phyloP scores from a whole-genome alignment of 768 basidiomycete genomes.

The Lentinula lateritia region DNA sequence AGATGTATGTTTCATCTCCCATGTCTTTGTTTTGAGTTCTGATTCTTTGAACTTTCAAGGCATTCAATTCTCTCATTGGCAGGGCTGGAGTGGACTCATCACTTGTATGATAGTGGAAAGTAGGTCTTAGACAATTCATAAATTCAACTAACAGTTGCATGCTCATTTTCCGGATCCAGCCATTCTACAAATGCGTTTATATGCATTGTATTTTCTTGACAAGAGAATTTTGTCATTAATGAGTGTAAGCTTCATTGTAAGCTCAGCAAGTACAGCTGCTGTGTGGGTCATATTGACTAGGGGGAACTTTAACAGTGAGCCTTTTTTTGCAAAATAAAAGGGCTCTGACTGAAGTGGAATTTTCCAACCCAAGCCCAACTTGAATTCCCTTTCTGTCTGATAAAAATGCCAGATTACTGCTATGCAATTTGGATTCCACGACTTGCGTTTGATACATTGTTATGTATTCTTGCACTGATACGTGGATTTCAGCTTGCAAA shows the following conservation, averaged over 20 bases:
- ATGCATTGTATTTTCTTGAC: conserved; percentile 52
- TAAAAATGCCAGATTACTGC: conserved; percentile 34
- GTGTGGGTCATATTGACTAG: conserved; percentile 34
- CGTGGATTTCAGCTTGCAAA: conserved; percentile 33
- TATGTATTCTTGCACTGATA: conserved; percentile 44
- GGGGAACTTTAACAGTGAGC: neutral
- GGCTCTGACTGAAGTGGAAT: neutral
- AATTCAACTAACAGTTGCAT: neutral
- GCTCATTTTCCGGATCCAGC: conserved; percentile 22
- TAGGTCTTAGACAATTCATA: conserved; percentile 16
- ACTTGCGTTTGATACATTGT: conserved; percentile 44
- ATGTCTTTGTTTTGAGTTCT: neutral
- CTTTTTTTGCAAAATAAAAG: neutral
- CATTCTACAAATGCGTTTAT: conserved; percentile 58
- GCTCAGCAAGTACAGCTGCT: conserved; percentile 33
- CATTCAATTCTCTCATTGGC: conserved; percentile 47
- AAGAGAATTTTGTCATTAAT: conserved; percentile 44
- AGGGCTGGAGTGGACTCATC: conserved; percentile 54
- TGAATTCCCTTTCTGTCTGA: conserved; percentile 35
- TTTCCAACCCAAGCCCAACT: conserved; percentile 7
- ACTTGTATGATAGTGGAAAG: conserved; percentile 51
- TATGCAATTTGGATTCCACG: conserved; percentile 62
- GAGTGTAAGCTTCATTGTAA: conserved; percentile 33
- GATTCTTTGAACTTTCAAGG: conserved; percentile 19
- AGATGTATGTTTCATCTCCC: neutral